A percentile compares a stretch with the other conserved stretches of the same genome.
Conservation (phyloP, 805 yeast genomes). For the Kuraishia hungarica region DNA sequence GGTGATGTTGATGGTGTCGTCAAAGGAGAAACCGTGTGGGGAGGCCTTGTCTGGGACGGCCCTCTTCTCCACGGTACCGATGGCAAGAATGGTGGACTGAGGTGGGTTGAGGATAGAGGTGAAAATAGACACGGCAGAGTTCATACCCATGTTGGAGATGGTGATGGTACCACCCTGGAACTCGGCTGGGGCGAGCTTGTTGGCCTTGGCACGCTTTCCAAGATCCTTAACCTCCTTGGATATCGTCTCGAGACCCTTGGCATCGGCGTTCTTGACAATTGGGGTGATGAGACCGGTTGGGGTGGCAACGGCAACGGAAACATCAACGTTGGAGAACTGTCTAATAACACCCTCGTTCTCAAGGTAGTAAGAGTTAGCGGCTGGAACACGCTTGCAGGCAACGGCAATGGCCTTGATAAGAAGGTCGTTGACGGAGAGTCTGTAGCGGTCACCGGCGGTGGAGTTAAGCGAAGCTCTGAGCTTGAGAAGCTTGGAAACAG, state of each 20-base stretch:
- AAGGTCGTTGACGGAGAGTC: constrained; percentile 88
- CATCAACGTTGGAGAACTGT: constrained; percentile 86
- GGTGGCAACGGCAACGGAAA: constrained; percentile 97
- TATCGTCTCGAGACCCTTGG: constrained; percentile 78
- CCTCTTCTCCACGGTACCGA: constrained; percentile 86
- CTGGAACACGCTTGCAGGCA: constrained; percentile 87
- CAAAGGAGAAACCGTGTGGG: constrained; percentile 88
- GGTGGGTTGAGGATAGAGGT: constrained; percentile 98
- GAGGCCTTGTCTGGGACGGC: constrained; percentile 89
- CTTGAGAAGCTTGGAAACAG: constrained; percentile 85
- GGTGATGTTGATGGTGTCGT: constrained; percentile 83
- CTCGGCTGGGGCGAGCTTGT: constrained; percentile 91
- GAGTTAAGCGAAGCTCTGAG: constrained; percentile 86
- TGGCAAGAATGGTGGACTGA: constrained; percentile 87
- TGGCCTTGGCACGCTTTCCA: constrained; percentile 92
- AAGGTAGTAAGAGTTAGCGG: constrained; percentile 90
- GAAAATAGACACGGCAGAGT: constrained; percentile 84
- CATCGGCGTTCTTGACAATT: constrained; percentile 80
- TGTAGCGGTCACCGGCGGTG: constrained; percentile 77
- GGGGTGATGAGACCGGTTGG: constrained; percentile 98
- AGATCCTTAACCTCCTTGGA: constrained; percentile 82
- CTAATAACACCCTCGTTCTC: constrained; percentile 85
- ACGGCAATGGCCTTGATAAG: constrained; percentile 89
- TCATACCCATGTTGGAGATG: constrained; percentile 98
- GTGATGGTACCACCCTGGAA: constrained; percentile 99